Evolutionary conservation across 164 flowering plant genomes (phyloP).

Genomic region (Dillenia turbinata): DNA sequence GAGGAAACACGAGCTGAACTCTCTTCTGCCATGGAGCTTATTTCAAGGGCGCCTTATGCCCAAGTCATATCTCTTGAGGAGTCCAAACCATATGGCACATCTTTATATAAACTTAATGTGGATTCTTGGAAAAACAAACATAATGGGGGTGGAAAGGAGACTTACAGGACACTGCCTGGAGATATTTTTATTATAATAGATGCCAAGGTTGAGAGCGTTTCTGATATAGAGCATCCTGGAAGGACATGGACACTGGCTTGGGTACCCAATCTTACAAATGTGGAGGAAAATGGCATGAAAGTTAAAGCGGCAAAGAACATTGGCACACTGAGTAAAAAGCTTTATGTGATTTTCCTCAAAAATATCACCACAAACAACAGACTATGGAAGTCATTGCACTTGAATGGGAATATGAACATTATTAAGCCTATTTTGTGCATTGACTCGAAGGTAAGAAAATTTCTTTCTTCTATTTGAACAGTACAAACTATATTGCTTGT

Average conservation of each 20-base stretch:
- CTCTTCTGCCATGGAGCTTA: slow-evolving; percentile 38
- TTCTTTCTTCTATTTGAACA: no score
- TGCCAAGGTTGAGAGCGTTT: slow-evolving; percentile 33
- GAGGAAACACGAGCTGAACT: slow-evolving; percentile 59
- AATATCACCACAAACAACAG: slow-evolving; percentile 46
- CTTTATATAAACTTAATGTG: slow-evolving; percentile 32
- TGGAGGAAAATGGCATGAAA: slow-evolving; percentile 18
- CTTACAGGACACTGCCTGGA: slow-evolving; percentile 47
- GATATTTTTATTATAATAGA: slow-evolving; percentile 54
- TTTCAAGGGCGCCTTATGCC: slow-evolving; percentile 44
- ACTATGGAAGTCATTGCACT: slow-evolving; percentile 51
- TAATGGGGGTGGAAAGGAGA: slow-evolving; percentile 26
- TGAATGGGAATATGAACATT: not conserved
- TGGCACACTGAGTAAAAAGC: slow-evolving; percentile 4
- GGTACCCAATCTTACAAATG: slow-evolving; percentile 20
- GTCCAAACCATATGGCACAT: slow-evolving; percentile 13
- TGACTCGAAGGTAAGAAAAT: slow-evolving; percentile 32
- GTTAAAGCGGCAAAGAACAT: slow-evolving; percentile 30
- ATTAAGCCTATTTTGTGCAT: slow-evolving; percentile 7
- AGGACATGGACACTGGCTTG: slow-evolving; percentile 37
- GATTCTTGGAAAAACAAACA: slow-evolving; percentile 49
- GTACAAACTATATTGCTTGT: no score
- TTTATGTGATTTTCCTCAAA: slow-evolving; percentile 39
- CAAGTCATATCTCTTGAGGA: slow-evolving; percentile 26
- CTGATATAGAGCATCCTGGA: slow-evolving; percentile 35